Evolutionary conservation across 2,329 filamentous ascomycete species (phyloP).

Genomic region (Didymosphaeria variabile): DNA sequence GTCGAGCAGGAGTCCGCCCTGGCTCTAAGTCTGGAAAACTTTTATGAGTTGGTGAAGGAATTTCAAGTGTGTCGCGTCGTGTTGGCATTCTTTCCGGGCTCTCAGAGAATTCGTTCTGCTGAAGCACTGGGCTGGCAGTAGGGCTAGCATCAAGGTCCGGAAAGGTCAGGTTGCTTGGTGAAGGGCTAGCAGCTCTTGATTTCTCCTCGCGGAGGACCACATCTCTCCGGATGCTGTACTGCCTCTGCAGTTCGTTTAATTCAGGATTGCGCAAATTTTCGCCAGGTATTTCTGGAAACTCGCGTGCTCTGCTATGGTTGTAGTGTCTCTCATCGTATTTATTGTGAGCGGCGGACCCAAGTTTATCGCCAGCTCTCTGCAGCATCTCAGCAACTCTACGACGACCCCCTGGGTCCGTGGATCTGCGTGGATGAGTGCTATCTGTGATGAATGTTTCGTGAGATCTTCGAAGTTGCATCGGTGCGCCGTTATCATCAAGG

Average conservation of each 20-base stretch:
- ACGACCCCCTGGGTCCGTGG: constrained; percentile 25
- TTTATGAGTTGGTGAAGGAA: constrained; percentile 25
- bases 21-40: constrained; percentile 2
- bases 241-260: constrained; percentile 51
- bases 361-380: constrained; percentile 54
- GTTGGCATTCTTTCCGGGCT: constrained; percentile 23
- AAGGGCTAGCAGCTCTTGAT: constrained; percentile 54
- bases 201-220: constrained; percentile 31
- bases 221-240: constrained; percentile 49
- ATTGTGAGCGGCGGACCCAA: constrained; percentile 60
- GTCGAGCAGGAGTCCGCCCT: constrained; percentile 1
- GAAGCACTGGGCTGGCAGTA: constrained; percentile 24
- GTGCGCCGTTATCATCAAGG: background rate
- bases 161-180: constrained; percentile 33
- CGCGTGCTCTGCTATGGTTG: constrained; percentile 55
- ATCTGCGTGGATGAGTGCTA: constrained; percentile 3
- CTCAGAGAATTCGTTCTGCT: constrained; percentile 18
- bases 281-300: constrained; percentile 67
- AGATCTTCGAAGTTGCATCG: constrained; percentile 21
- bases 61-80: constrained; percentile 33
- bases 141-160: constrained; percentile 27
- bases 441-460: constrained; percentile 18
- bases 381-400: constrained; percentile 49
- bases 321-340: constrained; percentile 59
- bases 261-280: constrained; percentile 58